Percentiles rank a stretch among this genome's conserved stretches.
These are phyloP conservation scores for Colletotrichum incanum DNA, from an alignment of 2,329 filamentous ascomycete genomes.

Conservation along the genomic window DNA sequence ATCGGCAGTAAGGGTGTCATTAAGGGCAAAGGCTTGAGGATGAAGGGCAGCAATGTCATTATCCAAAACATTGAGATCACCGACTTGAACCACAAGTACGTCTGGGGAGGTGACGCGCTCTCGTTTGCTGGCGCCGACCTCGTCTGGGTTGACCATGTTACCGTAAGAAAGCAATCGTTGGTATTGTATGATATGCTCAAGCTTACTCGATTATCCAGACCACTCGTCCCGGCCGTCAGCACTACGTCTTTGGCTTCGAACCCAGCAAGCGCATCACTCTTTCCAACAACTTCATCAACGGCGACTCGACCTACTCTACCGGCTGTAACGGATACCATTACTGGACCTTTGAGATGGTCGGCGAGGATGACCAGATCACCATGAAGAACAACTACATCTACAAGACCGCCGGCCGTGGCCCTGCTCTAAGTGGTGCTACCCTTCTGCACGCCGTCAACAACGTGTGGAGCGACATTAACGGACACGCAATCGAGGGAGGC, in stretches of 20 bases:
- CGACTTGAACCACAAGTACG: conserved; percentile 38
- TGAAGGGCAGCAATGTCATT: conserved; percentile 38
- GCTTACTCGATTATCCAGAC: conserved; percentile 14
- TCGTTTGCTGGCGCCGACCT: conserved; percentile 35
- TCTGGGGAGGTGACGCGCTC: conserved; percentile 39
- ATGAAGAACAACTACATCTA: conserved; percentile 46
- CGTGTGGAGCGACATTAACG: conserved; percentile 48
- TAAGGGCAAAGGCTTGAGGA: conserved; percentile 39
- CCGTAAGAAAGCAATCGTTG: conserved; percentile 11
- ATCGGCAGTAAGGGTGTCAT: conserved; percentile 32
- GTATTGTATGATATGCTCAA: background rate
- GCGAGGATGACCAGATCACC: conserved; percentile 36
- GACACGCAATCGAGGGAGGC: conserved; percentile 49
- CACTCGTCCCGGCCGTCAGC: conserved; percentile 36
- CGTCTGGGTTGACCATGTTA: conserved; percentile 40
- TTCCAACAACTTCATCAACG: conserved; percentile 41
- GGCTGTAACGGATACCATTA: conserved; percentile 37
- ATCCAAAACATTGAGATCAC: conserved; percentile 38
- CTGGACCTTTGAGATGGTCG: conserved; percentile 36
- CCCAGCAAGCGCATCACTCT: conserved; percentile 41
- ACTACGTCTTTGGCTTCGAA: conserved; percentile 38
- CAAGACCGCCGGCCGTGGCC: conserved; percentile 47
- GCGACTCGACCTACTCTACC: conserved; percentile 31
- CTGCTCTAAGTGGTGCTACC: conserved; percentile 48
- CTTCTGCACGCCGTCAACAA: conserved; percentile 52